phyloP scores from a whole-genome alignment of 2,329 filamentous ascomycete genomes.

The Aspergillus eucalypticola region DNA sequence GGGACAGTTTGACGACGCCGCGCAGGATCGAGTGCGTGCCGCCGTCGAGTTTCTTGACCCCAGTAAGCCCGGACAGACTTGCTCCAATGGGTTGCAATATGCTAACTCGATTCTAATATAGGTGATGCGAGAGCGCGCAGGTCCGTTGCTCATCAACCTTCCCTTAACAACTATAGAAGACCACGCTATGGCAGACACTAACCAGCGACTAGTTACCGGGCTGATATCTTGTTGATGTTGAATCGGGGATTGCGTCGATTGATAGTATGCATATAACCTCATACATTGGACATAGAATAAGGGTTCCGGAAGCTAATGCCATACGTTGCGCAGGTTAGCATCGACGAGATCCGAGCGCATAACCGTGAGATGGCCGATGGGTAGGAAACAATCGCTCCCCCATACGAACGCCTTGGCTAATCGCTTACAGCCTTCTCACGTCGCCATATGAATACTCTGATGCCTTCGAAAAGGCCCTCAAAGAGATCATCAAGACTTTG shows the following conservation, averaged over 20 bases:
- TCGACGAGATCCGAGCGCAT: conserved; percentile 90
- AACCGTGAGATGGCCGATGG: conserved; percentile 77
- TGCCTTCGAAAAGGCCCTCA: conserved; percentile 88
- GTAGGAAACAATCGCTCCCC: conserved; percentile 30
- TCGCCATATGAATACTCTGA: conserved; percentile 84
- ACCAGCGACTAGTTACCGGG: conserved; percentile 70
- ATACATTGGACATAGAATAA: background rate
- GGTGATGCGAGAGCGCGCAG: conserved; percentile 59
- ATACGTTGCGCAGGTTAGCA: conserved; percentile 59
- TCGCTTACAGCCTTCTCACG: conserved; percentile 63
- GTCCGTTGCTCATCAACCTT: conserved; percentile 33
- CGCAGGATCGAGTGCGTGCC: conserved; percentile 77
- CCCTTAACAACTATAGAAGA: background rate
- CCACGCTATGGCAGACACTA: conserved; percentile 10
- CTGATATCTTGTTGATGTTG: conserved; percentile 79
- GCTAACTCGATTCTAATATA: conserved; percentile 27
- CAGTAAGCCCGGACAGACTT: conserved; percentile 57
- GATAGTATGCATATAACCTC: conserved; percentile 44
- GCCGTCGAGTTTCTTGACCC: conserved; percentile 95
- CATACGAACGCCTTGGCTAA: conserved; percentile 17
- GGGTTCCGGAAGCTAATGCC: conserved; percentile 1
- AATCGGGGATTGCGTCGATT: conserved; percentile 62
- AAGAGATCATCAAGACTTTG: conserved; percentile 80
- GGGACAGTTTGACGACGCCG: conserved; percentile 75
- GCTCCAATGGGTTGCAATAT: background rate